These are phyloP conservation scores for Sclerotinia minor DNA, from an alignment of 2,329 filamentous ascomycete genomes.

Conservation along the genomic window DNA sequence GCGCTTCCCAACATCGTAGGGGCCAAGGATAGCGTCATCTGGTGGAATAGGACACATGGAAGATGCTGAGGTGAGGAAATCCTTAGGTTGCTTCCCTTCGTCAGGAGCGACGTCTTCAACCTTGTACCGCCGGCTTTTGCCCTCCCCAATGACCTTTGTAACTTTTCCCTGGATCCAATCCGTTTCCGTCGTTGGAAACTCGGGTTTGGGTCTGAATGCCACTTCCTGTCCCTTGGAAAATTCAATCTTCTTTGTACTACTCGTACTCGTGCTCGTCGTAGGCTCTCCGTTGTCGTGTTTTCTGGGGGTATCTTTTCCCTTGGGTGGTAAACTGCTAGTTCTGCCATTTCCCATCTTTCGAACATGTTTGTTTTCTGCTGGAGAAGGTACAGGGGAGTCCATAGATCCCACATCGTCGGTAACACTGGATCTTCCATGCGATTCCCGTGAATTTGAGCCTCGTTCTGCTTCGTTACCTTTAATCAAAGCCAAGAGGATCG, in stretches of 20 bases:
- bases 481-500: slow-evolving; percentile 29
- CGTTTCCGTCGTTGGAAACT: slow-evolving; percentile 48
- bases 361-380: slow-evolving; percentile 38
- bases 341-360: slow-evolving; percentile 36
- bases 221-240: slow-evolving; percentile 65
- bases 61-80: slow-evolving; percentile 69
- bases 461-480: slow-evolving; percentile 35
- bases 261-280: slow-evolving; percentile 27
- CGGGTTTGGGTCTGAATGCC: slow-evolving; percentile 62
- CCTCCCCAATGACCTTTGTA: slow-evolving; percentile 71
- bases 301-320: slow-evolving; percentile 31
- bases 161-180: slow-evolving; percentile 80
- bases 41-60: slow-evolving; percentile 77
- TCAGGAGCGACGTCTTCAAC: slow-evolving; percentile 80
- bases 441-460: slow-evolving; percentile 33
- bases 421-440: slow-evolving; percentile 32
- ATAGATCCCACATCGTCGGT: slow-evolving; percentile 40
- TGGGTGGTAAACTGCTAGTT: slow-evolving; percentile 40
- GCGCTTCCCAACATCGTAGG: slow-evolving; percentile 64
- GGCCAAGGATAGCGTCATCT: slow-evolving; percentile 58
- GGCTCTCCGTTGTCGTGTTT: slow-evolving; percentile 35
- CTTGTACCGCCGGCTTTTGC: slow-evolving; percentile 75
- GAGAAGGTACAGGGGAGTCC: slow-evolving; percentile 40
- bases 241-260: slow-evolving; percentile 50
- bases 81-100: slow-evolving; percentile 61